Percentiles rank a stretch among this genome's conserved stretches.
Conservation (phyloP, 192 early-diverging fungal genomes). For the Jimgerdemannia lactiflua region DNA sequence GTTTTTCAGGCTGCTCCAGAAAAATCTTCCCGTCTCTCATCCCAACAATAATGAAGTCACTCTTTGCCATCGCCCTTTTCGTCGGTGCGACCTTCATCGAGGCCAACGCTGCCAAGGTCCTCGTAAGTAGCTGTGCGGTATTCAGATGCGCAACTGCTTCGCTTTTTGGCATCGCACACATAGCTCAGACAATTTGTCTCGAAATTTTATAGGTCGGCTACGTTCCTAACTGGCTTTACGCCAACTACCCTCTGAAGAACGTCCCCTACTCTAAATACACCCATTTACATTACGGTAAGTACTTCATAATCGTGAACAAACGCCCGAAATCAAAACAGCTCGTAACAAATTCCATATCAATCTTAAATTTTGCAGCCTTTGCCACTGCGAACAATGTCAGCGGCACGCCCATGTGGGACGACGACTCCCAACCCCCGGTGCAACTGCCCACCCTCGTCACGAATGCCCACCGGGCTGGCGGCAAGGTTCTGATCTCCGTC, state of each 20-base stretch:
- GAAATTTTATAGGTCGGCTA: constrained; percentile 12
- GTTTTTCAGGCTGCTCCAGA: too few species aligned
- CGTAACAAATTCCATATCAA: neutral
- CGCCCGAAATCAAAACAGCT: neutral
- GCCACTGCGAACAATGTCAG: constrained; percentile 43
- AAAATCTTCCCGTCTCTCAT: neutral
- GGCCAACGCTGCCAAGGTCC: neutral
- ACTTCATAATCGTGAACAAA: neutral
- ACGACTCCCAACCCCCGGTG: constrained; percentile 17
- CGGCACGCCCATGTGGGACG: constrained; percentile 32
- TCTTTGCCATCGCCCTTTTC: neutral
- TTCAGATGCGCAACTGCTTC: neutral
- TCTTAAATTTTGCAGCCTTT: constrained; percentile 29
- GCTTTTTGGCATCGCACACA: neutral
- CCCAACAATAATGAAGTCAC: neutral
- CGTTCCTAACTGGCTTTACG: constrained; percentile 40
- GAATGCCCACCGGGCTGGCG: constrained; percentile 37
- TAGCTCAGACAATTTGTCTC: neutral
- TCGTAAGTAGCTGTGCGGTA: neutral
- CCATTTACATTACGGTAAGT: constrained; percentile 39
- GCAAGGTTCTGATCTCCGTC: constrained; percentile 58
- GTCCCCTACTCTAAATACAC: constrained; percentile 32
- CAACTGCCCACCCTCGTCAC: constrained; percentile 40
- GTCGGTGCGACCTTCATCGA: neutral
- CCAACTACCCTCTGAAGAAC: constrained; percentile 22